Percentiles rank a stretch among this genome's conserved stretches.
These are phyloP conservation scores for Ogataea hybrid DNA, from an alignment of 1,139 yeast genomes.

Conservation along the genomic window DNA sequence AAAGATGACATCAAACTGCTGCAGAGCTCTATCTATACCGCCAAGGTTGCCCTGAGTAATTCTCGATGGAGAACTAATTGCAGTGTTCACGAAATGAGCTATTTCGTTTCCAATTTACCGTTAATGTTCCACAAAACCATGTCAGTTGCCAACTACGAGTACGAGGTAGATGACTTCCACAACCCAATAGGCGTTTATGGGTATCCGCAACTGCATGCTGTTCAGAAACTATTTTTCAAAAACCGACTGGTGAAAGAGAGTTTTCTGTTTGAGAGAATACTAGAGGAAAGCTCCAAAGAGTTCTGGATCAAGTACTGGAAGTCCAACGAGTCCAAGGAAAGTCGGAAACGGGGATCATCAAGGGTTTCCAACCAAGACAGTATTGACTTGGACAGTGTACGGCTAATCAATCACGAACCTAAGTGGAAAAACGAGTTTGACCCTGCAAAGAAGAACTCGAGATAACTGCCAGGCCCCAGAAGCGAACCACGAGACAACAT, in stretches of 20 bases:
- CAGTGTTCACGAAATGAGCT: slow-evolving; percentile 62
- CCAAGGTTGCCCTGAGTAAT: slow-evolving; percentile 49
- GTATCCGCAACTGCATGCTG: slow-evolving; percentile 54
- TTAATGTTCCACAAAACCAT: slow-evolving; percentile 38
- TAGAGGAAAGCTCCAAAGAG: slow-evolving; percentile 36
- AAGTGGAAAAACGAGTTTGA: slow-evolving; percentile 27
- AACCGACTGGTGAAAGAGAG: slow-evolving; percentile 42
- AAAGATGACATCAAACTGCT: slow-evolving; percentile 41
- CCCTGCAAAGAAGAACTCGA: slow-evolving; percentile 24
- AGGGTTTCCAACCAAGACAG: slow-evolving; percentile 29
- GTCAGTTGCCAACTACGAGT: slow-evolving; percentile 42
- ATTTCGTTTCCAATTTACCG: slow-evolving; percentile 47
- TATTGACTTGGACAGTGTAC: slow-evolving; percentile 27
- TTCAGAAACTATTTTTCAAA: slow-evolving; percentile 54
- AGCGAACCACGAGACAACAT: slow-evolving; percentile 1
- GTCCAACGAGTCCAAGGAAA: slow-evolving; percentile 7
- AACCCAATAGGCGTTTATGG: slow-evolving; percentile 47
- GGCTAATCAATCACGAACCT: slow-evolving; percentile 25
- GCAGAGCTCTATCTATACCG: slow-evolving; percentile 40
- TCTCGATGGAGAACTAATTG: slow-evolving; percentile 56
- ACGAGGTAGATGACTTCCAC: slow-evolving; percentile 20
- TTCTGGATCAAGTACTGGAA: slow-evolving; percentile 59
- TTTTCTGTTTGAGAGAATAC: slow-evolving; percentile 32
- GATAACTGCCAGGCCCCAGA: slow-evolving; percentile 1
- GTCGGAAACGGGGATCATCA: slow-evolving; percentile 1